Conservation (phyloP, 176 grass and related monocot genomes). For the Triticum turgidum region DNA sequence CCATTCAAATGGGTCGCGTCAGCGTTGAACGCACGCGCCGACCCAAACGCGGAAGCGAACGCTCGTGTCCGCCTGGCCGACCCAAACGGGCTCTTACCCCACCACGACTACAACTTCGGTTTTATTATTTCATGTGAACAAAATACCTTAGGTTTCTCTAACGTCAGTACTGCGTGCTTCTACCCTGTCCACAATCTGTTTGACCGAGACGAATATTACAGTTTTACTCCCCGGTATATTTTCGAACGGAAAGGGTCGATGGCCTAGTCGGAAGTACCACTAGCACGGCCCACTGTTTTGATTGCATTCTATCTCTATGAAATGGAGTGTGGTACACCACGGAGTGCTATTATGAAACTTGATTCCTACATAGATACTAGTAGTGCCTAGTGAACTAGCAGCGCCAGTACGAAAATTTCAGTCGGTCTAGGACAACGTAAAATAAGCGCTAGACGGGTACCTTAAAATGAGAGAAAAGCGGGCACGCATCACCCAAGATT, state of each 20-base stretch:
- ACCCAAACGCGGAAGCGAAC: too few relatives aligned
- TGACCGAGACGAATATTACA: not conserved
- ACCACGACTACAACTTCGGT: too few relatives aligned
- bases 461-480: conserved; percentile 18
- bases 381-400: not conserved
- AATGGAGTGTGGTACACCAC: not conserved
- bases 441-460: not conserved
- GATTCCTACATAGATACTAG: not conserved
- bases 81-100: too few relatives aligned
- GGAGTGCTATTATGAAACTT: not conserved
- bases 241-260: not conserved
- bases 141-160: too few relatives aligned
- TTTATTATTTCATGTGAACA: too few relatives aligned
- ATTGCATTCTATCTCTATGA: not conserved
- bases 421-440: not conserved
- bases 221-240: not conserved
- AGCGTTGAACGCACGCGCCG: too few relatives aligned
- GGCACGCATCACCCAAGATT: not conserved
- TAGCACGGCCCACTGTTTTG: not conserved
- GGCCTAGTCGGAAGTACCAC: not conserved
- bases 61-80: too few relatives aligned
- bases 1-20: too few relatives aligned
- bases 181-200: too few relatives aligned
- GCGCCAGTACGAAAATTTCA: not conserved
- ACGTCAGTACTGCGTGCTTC: too few relatives aligned